These are phyloP conservation scores for Backusella sp. DNA, from an alignment of 192 early-diverging fungal species.

Conservation along the genomic window DNA sequence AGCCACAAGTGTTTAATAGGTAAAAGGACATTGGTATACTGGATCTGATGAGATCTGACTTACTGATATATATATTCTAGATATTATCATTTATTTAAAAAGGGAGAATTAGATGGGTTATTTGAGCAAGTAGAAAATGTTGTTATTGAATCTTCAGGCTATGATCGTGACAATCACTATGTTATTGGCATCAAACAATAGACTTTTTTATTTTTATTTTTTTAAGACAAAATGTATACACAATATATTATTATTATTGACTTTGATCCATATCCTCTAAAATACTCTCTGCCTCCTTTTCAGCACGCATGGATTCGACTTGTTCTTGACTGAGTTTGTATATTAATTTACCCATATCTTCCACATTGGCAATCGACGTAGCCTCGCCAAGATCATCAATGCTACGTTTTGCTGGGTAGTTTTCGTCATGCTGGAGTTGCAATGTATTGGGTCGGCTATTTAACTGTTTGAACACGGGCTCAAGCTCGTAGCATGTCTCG, in stretches of 20 bases:
- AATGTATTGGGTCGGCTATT: constrained; percentile 62
- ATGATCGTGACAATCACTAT: constrained; percentile 97
- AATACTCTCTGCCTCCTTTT: constrained; percentile 5
- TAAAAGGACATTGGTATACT: background rate
- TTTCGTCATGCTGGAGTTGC: constrained; percentile 57
- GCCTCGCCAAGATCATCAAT: constrained; percentile 37
- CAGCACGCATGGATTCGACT: constrained; percentile 34
- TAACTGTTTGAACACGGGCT: constrained; percentile 62
- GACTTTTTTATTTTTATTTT: background rate
- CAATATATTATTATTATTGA: background rate
- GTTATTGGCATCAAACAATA: constrained; percentile 50
- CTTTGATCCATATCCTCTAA: background rate
- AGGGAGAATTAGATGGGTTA: constrained; percentile 82
- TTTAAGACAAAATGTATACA: background rate
- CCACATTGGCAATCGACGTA: constrained; percentile 46
- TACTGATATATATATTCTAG: constrained; percentile 34
- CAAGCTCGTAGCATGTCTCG: constrained; percentile 80
- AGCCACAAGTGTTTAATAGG: constrained; percentile 49
- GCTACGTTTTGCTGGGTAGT: constrained; percentile 29
- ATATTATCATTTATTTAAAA: constrained; percentile 91
- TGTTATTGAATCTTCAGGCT: constrained; percentile 68
- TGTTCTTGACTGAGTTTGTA: constrained; percentile 67
- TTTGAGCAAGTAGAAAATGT: constrained; percentile 51
- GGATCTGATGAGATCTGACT: background rate
- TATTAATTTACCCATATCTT: constrained; percentile 62